phyloP scores from a whole-genome alignment of 2,329 filamentous ascomycete genomes.

The Epichloe glyceriae region DNA sequence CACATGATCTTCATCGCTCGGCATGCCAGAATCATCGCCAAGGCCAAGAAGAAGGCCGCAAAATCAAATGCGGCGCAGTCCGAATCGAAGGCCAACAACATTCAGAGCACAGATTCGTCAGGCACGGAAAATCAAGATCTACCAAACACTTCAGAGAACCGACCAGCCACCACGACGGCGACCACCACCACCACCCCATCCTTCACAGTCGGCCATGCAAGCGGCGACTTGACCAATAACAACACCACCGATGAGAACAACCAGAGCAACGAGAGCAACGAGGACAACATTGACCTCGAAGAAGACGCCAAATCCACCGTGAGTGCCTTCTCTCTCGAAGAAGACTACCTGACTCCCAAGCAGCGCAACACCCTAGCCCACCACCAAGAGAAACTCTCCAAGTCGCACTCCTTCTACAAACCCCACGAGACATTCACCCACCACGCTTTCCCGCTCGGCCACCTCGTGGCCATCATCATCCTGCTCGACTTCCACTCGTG shows the following conservation, averaged over 20 bases:
- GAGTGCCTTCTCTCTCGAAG: conserved; percentile 29
- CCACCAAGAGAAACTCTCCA: conserved; percentile 68
- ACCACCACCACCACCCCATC: neutral
- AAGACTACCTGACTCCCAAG: conserved; percentile 47
- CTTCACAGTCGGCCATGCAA: conserved; percentile 14
- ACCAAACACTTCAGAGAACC: neutral
- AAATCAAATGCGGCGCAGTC: neutral
- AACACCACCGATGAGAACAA: conserved; percentile 8
- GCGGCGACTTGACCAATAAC: conserved; percentile 27
- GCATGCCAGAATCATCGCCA: conserved; percentile 34
- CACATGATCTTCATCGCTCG: conserved; percentile 75
- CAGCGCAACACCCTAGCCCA: conserved; percentile 61
- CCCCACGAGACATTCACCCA: conserved; percentile 77
- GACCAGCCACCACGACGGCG: neutral
- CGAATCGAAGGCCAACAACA: conserved; percentile 9
- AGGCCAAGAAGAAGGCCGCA: conserved; percentile 26
- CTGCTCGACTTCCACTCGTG: conserved; percentile 68
- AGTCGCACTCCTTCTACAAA: conserved; percentile 80
- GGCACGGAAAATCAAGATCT: neutral
- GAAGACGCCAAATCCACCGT: conserved; percentile 25
- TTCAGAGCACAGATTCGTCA: conserved; percentile 5
- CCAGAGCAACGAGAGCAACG: neutral
- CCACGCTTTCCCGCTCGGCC: conserved; percentile 59
- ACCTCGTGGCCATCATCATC: conserved; percentile 66
- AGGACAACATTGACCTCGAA: conserved; percentile 13